A percentile compares a stretch with the other conserved stretches of the same genome.
phyloP scores from a whole-genome alignment of 2,329 filamentous ascomycete genomes.

The Clathrospora elynae region DNA sequence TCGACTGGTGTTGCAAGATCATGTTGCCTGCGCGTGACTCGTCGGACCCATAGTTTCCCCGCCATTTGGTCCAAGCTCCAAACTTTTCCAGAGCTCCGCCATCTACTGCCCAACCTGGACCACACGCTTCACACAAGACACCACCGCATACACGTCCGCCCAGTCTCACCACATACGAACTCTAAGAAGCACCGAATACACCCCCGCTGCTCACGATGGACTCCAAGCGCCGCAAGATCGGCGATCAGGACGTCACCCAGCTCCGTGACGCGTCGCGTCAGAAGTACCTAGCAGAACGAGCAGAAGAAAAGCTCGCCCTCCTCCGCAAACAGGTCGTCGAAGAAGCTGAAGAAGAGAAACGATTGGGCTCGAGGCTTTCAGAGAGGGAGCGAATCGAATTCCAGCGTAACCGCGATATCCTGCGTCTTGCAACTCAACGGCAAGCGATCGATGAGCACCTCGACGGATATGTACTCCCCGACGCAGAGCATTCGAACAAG shows the following conservation, averaged over 20 bases:
- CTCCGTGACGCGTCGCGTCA: constrained; percentile 83
- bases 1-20: too few species aligned
- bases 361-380: constrained; percentile 71
- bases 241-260: constrained; percentile 63
- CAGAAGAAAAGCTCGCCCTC: constrained; percentile 82
- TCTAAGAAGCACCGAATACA: background rate
- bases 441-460: constrained; percentile 86
- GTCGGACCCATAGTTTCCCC: constrained; percentile 1
- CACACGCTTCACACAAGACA: background rate
- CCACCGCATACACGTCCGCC: background rate
- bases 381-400: constrained; percentile 85
- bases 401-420: constrained; percentile 77
- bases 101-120: constrained; percentile 2
- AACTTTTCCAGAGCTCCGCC: constrained; percentile 10
- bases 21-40: background rate
- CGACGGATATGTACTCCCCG: constrained; percentile 90
- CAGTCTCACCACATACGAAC: background rate
- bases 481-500: constrained; percentile 89
- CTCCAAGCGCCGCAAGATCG: constrained; percentile 36
- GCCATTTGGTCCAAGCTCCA: constrained; percentile 16
- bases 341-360: constrained; percentile 76
- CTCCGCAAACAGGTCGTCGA: constrained; percentile 88
- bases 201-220: constrained; percentile 24
- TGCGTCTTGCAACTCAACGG: constrained; percentile 82
- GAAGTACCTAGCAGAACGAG: constrained; percentile 91